A percentile compares a stretch with the other conserved stretches of the same genome.
These are phyloP conservation scores for Pleurotus sapidus DNA, from an alignment of 768 basidiomycete species.

Conservation along the genomic window DNA sequence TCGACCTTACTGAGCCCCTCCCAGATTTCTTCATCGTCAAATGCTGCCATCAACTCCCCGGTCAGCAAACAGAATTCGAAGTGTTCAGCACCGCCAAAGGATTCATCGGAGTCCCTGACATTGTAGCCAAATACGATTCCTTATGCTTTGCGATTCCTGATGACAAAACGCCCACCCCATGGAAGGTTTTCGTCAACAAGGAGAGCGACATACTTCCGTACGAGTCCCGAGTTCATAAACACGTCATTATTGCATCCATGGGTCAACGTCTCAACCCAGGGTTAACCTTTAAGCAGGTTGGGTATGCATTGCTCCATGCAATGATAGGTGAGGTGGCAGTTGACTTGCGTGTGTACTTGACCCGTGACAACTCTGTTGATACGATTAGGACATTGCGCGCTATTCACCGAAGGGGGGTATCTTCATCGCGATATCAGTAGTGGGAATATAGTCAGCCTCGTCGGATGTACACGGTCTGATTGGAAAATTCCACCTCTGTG, in stretches of 20 bases:
- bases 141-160: not conserved
- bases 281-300: not conserved
- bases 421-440: slow-evolving; percentile 7
- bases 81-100: slow-evolving; percentile 5
- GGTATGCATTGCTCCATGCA: slow-evolving; percentile 3
- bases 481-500: not conserved
- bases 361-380: not conserved
- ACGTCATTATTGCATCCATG: not conserved
- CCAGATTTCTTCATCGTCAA: not conserved
- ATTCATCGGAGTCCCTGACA: slow-evolving; percentile 3
- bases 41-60: not conserved
- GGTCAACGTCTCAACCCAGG: not conserved
- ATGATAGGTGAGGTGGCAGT: slow-evolving; percentile 7
- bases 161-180: not conserved
- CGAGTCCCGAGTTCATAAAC: not conserved
- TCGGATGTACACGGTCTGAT: not conserved
- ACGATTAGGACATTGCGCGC: slow-evolving; percentile 2
- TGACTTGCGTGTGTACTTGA: not conserved
- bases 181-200: not conserved
- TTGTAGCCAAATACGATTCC: not conserved
- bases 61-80: not conserved
- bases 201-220: not conserved
- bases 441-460: slow-evolving; percentile 7
- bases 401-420: not conserved
- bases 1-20: not conserved